phyloP scores from a whole-genome alignment of 2,329 filamentous ascomycete species.

The Mycosphaerella arachidis region DNA sequence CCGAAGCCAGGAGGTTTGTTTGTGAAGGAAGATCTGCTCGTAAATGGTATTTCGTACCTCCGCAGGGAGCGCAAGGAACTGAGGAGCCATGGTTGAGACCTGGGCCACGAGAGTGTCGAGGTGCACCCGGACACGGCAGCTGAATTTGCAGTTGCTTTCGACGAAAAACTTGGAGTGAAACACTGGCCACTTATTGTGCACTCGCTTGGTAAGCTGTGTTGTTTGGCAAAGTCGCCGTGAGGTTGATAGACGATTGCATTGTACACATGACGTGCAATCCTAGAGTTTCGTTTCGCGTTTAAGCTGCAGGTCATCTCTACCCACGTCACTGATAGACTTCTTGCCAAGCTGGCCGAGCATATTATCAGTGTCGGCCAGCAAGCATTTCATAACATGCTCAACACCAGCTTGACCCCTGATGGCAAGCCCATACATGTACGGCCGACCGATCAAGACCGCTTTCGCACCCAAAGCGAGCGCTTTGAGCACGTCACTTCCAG shows the following conservation, averaged over 20 bases:
- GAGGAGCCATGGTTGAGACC: neutral
- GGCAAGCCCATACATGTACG: slow-evolving; percentile 56
- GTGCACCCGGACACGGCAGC: neutral
- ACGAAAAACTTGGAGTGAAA: neutral
- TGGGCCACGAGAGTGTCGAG: neutral
- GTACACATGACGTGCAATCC: neutral
- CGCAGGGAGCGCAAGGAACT: neutral
- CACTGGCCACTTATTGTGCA: neutral
- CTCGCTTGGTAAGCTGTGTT: neutral
- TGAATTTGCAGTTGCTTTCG: neutral
- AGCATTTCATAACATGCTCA: slow-evolving; percentile 32
- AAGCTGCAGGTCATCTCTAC: slow-evolving; percentile 19
- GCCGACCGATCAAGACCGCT: slow-evolving; percentile 54
- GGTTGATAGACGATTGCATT: neutral
- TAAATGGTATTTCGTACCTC: neutral
- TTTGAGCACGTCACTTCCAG: slow-evolving; percentile 50
- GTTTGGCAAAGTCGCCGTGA: neutral
- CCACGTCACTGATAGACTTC: slow-evolving; percentile 17
- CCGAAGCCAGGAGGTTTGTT: neutral
- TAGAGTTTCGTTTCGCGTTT: slow-evolving; percentile 18
- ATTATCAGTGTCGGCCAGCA: slow-evolving; percentile 24
- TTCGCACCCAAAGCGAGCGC: slow-evolving; percentile 54
- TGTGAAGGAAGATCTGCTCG: neutral
- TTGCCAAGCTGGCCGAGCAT: slow-evolving; percentile 21
- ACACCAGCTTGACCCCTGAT: slow-evolving; percentile 56